Conservation (phyloP, 1,284 basidiomycete genomes). For the Papiliotrema flavescens region DNA sequence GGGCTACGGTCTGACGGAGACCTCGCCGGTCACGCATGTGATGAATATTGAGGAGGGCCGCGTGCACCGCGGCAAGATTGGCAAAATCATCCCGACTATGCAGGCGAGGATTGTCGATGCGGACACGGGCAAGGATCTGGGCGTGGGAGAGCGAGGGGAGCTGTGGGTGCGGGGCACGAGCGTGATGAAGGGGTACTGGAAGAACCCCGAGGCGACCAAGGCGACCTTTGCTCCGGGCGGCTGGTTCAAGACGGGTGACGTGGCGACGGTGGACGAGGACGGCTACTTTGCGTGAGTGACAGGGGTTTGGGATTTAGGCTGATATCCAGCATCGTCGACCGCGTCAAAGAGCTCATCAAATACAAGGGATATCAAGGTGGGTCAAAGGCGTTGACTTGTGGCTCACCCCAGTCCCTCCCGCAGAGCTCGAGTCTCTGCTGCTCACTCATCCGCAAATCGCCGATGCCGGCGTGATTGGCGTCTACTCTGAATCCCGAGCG, state of each 20-base stretch:
- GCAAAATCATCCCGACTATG: conserved; percentile 70
- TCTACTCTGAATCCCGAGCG: conserved; percentile 59
- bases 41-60: conserved; percentile 35
- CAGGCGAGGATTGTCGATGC: conserved; percentile 65
- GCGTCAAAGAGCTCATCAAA: conserved; percentile 76
- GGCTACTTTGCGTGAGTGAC: conserved; percentile 51
- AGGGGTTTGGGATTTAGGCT: neutral
- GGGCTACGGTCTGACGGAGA: conserved; percentile 53
- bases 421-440: conserved; percentile 72
- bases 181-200: conserved; percentile 70
- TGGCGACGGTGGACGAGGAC: conserved; percentile 60
- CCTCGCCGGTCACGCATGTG: conserved; percentile 48
- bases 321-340: conserved; percentile 42
- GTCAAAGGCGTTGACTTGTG: neutral
- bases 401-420: conserved; percentile 63
- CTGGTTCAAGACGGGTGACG: conserved; percentile 84
- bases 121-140: conserved; percentile 36
- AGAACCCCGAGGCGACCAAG: conserved; percentile 63
- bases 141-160: conserved; percentile 65
- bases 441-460: conserved; percentile 67
- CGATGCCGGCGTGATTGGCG: conserved; percentile 69
- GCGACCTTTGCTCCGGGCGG: conserved; percentile 61
- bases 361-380: conserved; percentile 54
- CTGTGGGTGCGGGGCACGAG: conserved; percentile 73
- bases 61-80: conserved; percentile 59